These are phyloP conservation scores for Solanum tarijense DNA, from an alignment of 257 asterid species.

Conservation along the genomic window DNA sequence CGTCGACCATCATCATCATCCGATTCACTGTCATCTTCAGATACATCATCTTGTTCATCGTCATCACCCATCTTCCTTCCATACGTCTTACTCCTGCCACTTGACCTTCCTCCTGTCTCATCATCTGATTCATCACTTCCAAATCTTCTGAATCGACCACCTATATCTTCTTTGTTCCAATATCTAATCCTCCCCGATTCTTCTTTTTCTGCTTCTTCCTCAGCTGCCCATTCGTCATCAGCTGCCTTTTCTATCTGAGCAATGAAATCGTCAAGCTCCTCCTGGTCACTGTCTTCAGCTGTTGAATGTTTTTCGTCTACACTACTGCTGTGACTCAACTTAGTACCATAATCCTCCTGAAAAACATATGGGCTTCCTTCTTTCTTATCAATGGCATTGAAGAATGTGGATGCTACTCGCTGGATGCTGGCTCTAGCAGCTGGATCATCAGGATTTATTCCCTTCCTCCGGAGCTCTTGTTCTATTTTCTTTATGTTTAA, in stretches of 20 bases:
- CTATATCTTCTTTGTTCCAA: constrained; percentile 65
- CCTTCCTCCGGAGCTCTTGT: constrained; percentile 84
- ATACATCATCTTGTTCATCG: constrained; percentile 28
- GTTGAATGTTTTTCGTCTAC: constrained; percentile 28
- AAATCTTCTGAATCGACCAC: constrained; percentile 42
- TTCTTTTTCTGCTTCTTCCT: constrained; percentile 88
- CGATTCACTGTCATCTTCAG: constrained; percentile 30
- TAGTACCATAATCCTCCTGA: constrained; percentile 39
- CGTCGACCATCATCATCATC: constrained; percentile 27
- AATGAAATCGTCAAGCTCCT: constrained; percentile 89
- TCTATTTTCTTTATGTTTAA: constrained; percentile 84
- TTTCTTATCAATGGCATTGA: constrained; percentile 88
- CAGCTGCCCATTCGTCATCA: constrained; percentile 92
- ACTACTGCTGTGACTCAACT: constrained; percentile 17
- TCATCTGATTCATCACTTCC: constrained; percentile 45
- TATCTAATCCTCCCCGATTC: constrained; percentile 52
- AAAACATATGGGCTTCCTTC: constrained; percentile 89
- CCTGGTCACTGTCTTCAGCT: constrained; percentile 88
- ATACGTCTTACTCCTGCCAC: constrained; percentile 30
- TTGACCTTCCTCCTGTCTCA: constrained; percentile 29
- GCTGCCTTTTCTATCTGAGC: constrained; percentile 98
- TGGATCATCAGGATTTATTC: constrained; percentile 92
- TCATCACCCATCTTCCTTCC: constrained; percentile 23
- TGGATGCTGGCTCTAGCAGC: constrained; percentile 98
- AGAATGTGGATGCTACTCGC: constrained; percentile 95